Percentiles rank a stretch among this genome's conserved stretches.
phyloP scores from a whole-genome alignment of 2,329 filamentous ascomycete genomes.

The Fusarium xylarioides region DNA sequence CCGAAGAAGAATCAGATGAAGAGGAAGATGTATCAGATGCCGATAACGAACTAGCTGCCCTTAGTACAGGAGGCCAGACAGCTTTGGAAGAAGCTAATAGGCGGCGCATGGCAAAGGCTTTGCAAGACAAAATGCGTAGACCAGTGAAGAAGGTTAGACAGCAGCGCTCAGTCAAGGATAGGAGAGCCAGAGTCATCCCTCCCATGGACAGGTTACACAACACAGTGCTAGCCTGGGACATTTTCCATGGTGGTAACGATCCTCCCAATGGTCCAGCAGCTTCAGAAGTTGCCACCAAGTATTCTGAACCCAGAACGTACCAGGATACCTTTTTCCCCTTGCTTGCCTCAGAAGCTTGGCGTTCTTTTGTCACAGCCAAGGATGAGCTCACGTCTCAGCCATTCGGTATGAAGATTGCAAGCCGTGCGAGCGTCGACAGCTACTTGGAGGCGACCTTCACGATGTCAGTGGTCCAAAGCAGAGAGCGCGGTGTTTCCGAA shows the following conservation, averaged over 20 bases:
- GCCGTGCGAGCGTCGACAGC: conserved; percentile 88
- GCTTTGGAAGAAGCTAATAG: conserved; percentile 58
- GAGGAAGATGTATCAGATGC: conserved; percentile 66
- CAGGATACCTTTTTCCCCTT: conserved; percentile 91
- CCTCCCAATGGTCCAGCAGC: conserved; percentile 82
- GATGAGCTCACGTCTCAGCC: conserved; percentile 84
- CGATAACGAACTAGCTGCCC: conserved; percentile 59
- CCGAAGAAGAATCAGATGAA: conserved; percentile 78
- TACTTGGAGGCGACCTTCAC: conserved; percentile 91
- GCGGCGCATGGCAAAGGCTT: conserved; percentile 52
- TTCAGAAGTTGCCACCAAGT: conserved; percentile 79
- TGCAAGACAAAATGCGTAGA: conserved; percentile 67
- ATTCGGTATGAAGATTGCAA: conserved; percentile 88
- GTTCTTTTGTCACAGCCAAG: conserved; percentile 87
- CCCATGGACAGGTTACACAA: conserved; percentile 87
- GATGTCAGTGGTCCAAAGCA: conserved; percentile 75
- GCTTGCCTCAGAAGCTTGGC: conserved; percentile 93
- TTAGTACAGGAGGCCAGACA: conserved; percentile 60
- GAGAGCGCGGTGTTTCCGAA: conserved; percentile 78
- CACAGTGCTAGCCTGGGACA: conserved; percentile 91
- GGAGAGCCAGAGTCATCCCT: conserved; percentile 90
- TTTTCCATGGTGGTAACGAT: conserved; percentile 87
- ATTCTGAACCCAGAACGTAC: conserved; percentile 80
- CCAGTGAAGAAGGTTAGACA: conserved; percentile 88
- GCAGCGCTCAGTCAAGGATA: conserved; percentile 86